Conservation (phyloP, 805 yeast genomes). For the Pichia cephalocereana region DNA sequence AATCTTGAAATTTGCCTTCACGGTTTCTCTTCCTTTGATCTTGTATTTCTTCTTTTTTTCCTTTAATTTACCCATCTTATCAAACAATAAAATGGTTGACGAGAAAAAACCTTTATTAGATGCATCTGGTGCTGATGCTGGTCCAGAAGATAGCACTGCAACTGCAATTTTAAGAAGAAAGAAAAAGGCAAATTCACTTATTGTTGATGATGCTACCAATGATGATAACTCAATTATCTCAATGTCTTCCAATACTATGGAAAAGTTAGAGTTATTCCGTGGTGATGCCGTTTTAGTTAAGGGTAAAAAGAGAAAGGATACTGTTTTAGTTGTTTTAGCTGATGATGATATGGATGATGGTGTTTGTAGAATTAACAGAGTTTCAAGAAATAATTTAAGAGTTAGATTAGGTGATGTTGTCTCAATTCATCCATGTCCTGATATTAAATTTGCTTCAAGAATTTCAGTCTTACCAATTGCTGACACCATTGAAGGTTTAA, state of each 20-base stretch:
- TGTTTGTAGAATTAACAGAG: conserved; percentile 86
- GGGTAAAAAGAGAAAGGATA: conserved; percentile 97
- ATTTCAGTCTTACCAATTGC: conserved; percentile 95
- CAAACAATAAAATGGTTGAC: conserved; percentile 5
- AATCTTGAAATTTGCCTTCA: conserved; percentile 4
- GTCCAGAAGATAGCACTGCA: conserved; percentile 52
- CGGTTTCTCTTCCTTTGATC: neutral
- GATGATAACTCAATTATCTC: conserved; percentile 97
- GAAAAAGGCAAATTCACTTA: conserved; percentile 90
- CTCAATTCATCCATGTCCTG: conserved; percentile 92
- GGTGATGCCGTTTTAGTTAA: conserved; percentile 97
- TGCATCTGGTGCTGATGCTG: conserved; percentile 28
- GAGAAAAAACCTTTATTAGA: conserved; percentile 30
- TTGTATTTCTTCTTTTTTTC: neutral
- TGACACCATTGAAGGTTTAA: conserved; percentile 95
- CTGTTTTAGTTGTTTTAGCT: conserved; percentile 89
- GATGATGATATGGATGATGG: conserved; percentile 98
- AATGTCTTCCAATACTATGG: conserved; percentile 93
- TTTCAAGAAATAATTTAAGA: conserved; percentile 89
- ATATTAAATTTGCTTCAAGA: conserved; percentile 92
- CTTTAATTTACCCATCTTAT: neutral
- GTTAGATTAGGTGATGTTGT: conserved; percentile 91
- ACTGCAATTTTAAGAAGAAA: conserved; percentile 95
- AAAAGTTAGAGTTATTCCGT: conserved; percentile 84
- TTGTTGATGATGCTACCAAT: conserved; percentile 94